These are phyloP conservation scores for Triticum aestivum DNA, from an alignment of 176 grass and related monocot species.

Conservation along the genomic window DNA sequence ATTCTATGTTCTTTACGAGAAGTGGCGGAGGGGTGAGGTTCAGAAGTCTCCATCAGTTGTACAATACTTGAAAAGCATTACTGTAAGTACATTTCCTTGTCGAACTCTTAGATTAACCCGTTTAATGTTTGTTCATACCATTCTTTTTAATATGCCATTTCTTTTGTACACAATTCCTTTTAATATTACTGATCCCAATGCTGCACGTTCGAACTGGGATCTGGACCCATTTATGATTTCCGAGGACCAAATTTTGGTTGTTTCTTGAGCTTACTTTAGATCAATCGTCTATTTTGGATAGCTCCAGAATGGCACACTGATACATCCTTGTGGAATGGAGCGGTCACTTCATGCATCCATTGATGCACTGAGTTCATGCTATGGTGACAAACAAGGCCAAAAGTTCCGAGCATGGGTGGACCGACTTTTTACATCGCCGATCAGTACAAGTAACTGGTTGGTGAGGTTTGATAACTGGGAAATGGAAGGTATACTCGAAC, in stretches of 20 bases:
- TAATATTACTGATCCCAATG: no score
- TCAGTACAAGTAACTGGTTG: conserved; percentile 61
- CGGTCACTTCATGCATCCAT: conserved; percentile 54
- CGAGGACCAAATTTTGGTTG: background rate
- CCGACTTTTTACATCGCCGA: conserved; percentile 58
- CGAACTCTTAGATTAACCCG: background rate
- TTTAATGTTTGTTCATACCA: background rate
- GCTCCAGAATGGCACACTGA: conserved; percentile 57
- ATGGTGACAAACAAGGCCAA: conserved; percentile 65
- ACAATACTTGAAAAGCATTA: conserved; percentile 54
- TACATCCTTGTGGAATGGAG: conserved; percentile 81
- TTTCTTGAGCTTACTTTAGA: conserved; percentile 23
- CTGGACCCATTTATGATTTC: background rate
- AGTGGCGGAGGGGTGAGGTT: conserved; percentile 63
- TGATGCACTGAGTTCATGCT: conserved; percentile 50
- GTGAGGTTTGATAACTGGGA: conserved; percentile 92
- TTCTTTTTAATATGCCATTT: background rate
- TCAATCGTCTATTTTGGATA: conserved; percentile 27
- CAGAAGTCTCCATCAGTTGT: conserved; percentile 57
- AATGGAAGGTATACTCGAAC: conserved; percentile 51
- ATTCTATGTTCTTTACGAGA: conserved; percentile 81
- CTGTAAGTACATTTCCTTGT: conserved; percentile 54
- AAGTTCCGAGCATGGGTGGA: conserved; percentile 80
- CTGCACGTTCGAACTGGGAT: background rate
- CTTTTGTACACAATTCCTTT: background rate